Conservation (phyloP, 768 basidiomycete species). For the Termitomyces bulborhizus region DNA sequence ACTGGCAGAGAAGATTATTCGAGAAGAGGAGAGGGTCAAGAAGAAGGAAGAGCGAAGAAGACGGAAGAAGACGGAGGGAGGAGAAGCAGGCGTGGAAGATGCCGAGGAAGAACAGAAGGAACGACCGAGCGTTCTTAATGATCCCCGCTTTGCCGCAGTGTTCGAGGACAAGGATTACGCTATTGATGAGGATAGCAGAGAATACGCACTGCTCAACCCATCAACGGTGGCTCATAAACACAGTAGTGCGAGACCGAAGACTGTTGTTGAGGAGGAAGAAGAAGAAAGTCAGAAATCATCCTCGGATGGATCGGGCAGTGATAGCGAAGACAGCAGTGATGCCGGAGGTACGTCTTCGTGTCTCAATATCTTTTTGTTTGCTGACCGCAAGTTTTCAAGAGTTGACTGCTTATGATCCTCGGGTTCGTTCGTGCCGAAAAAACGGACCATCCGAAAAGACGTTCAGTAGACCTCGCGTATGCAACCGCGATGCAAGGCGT, state of each 20-base stretch:
- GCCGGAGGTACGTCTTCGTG: slow-evolving; percentile 40
- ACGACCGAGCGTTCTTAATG: slow-evolving; percentile 58
- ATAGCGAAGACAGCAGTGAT: slow-evolving; percentile 45
- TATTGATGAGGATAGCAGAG: slow-evolving; percentile 83
- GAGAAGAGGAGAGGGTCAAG: slow-evolving; percentile 55
- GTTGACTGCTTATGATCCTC: slow-evolving; percentile 45
- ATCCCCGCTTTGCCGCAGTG: slow-evolving; percentile 85
- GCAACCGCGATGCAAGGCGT: slow-evolving; percentile 37
- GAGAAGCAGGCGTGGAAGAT: slow-evolving; percentile 29
- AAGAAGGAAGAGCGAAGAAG: slow-evolving; percentile 52
- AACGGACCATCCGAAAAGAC: slow-evolving; percentile 42
- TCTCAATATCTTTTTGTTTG: slow-evolving; percentile 3
- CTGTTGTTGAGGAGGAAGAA: slow-evolving; percentile 84
- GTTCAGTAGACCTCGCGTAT: slow-evolving; percentile 33
- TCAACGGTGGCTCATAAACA: slow-evolving; percentile 61
- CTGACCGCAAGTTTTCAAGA: slow-evolving; percentile 25
- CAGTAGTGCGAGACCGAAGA: slow-evolving; percentile 42
- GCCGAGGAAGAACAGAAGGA: slow-evolving; percentile 26
- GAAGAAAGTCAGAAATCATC: slow-evolving; percentile 76
- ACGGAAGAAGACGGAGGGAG: slow-evolving; percentile 34
- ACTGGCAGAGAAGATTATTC: slow-evolving; percentile 78
- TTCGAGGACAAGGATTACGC: slow-evolving; percentile 90
- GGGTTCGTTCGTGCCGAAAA: slow-evolving; percentile 41
- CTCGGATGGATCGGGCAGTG: slow-evolving; percentile 46
- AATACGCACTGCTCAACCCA: slow-evolving; percentile 91